Evolutionary conservation across 345 rosid species (phyloP), one percentile per base, ranked within the genome.

Genomic region (Acer campestre): DNA sequence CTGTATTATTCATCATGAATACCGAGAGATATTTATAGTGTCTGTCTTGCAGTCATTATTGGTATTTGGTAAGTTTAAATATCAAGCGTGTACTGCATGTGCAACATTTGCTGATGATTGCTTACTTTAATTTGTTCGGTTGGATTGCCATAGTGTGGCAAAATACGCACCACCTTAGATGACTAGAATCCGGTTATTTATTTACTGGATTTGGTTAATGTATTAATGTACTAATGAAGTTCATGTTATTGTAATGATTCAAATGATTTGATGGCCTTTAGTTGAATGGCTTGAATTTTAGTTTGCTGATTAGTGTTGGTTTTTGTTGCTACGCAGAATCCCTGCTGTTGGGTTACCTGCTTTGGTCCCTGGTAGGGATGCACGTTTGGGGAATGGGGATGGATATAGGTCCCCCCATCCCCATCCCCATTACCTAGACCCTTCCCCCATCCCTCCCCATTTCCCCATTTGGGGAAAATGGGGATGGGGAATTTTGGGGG

Each of bases 321-420:
- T 4, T 49, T 66, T 66, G 22, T 75, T 69, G 58, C n/a, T 61
- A 17, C 86, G 84, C 90, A 90, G 94, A 95, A 93, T 91, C 99
- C 97, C 99, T 95, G 99, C 97, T 90, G 99, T 88, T 92, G 99
- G 99, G 95, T 93, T 95, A 98, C 99, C 98, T 95, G 99, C 91
- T 91, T 83, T 95, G 98, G 97, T 88, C 84, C 87, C 89, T 95
- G 94, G 85, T n/a, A n/a, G n/a, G n/a, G n/a, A n/a, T n/a, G n/a
- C n/a, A n/a, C n/a, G n/a, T n/a, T n/a, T n/a, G n/a, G n/a, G n/a
- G n/a, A n/a, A n/a, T n/a, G n/a, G n/a, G n/a, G n/a, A n/a, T n/a
- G n/a, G n/a, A n/a, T n/a, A n/a, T n/a, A n/a, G n/a, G n/a, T n/a
- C n/a, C n/a, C n/a, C n/a, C n/a, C n/a, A n/a, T n/a, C n/a, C n/a